A percentile compares a stretch with the other conserved stretches of the same genome.
Conservation (phyloP, 2,329 filamentous ascomycete genomes). For the Akanthomyces muscarius region DNA sequence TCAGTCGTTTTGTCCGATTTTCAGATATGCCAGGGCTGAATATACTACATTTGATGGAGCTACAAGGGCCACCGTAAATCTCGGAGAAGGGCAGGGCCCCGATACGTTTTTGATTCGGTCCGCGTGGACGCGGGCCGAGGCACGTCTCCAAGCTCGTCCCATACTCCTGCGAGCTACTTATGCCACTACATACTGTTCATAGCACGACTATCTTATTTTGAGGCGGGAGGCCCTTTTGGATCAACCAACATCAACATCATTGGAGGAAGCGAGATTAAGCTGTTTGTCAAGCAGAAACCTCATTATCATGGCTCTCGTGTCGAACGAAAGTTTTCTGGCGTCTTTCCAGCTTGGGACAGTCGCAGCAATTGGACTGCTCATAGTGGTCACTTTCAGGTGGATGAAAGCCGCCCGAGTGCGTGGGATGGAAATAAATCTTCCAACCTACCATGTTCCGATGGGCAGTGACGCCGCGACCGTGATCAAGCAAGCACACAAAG, state of each 20-base stretch:
- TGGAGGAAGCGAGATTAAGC: not conserved
- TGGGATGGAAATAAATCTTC: not conserved
- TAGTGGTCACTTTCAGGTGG: not conserved
- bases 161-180: not conserved
- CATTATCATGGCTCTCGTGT: not conserved
- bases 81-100: not conserved
- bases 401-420: not conserved
- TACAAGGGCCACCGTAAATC: not conserved
- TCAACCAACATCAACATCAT: not conserved
- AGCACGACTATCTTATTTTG: not conserved
- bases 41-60: not conserved
- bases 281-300: not conserved
- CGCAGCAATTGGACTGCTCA: not conserved
- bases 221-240: not conserved
- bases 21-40: not conserved
- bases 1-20: not conserved
- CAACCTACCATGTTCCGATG: slow-evolving; percentile 1
- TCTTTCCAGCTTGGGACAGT: not conserved
- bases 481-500: slow-evolving; percentile 4
- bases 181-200: not conserved
- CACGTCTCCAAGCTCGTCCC: not conserved
- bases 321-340: not conserved
- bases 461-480: not conserved
- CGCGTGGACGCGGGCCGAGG: not conserved
- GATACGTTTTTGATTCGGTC: not conserved